phyloP scores from a whole-genome alignment of 495 filamentous ascomycete genomes.

The Aspergillus olivimuriae region DNA sequence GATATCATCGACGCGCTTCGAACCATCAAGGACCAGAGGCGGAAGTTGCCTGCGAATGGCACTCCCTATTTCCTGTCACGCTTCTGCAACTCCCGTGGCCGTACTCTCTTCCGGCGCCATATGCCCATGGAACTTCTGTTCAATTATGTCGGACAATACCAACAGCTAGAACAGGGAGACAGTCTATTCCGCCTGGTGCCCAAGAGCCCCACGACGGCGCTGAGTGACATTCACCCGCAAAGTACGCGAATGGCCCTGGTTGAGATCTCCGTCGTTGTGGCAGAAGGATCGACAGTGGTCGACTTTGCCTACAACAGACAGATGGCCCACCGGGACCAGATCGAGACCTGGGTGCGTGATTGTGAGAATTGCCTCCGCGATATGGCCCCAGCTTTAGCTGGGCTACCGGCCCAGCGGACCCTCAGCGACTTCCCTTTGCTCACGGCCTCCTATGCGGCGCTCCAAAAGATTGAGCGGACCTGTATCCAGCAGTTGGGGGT shows the following conservation, averaged over 20 bases:
- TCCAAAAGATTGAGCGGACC: no score
- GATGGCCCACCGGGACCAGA: conserved; percentile 41
- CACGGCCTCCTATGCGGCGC: no score
- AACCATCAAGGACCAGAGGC: conserved; percentile 19
- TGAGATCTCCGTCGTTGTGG: conserved; percentile 45
- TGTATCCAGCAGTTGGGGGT: no score
- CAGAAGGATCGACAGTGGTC: conserved; percentile 44
- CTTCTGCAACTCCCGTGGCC: conserved; percentile 5
- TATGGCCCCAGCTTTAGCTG: conserved; percentile 24
- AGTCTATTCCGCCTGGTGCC: conserved; percentile 37
- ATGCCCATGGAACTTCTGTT: conserved; percentile 48
- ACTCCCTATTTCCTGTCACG: conserved; percentile 23
- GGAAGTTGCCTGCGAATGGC: conserved; percentile 21
- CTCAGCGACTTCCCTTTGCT: conserved; percentile 45
- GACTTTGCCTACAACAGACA: conserved; percentile 47
- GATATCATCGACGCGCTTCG: conserved; percentile 6
- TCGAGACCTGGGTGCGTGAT: conserved; percentile 45
- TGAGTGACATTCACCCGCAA: conserved; percentile 36
- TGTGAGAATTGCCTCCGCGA: conserved; percentile 43
- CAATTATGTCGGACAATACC: conserved; percentile 50
- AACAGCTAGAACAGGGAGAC: conserved; percentile 48
- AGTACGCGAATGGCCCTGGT: conserved; percentile 49
- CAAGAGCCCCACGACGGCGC: background rate
- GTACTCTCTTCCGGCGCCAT: background rate
- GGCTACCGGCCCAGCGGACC: background rate